These are phyloP conservation scores for Acanthochlamys bracteata DNA, from an alignment of 106 monocot genomes.

Conservation along the genomic window DNA sequence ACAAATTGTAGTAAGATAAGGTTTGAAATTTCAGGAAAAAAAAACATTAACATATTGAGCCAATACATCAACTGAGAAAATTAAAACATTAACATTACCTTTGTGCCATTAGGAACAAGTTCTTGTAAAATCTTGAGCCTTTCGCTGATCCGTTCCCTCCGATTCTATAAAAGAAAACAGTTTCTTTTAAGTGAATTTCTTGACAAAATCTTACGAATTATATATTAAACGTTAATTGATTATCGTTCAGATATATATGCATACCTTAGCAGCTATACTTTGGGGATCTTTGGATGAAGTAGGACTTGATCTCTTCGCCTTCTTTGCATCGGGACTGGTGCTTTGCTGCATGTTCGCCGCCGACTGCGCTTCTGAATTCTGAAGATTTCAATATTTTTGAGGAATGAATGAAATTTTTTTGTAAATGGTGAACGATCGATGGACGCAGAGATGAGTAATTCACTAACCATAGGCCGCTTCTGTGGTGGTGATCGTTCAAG, in stretches of 20 bases:
- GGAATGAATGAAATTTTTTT: no score
- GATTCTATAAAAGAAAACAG: conserved; percentile 30
- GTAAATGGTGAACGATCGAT: no score
- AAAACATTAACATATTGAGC: no score
- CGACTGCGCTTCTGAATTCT: conserved; percentile 39
- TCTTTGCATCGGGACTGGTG: conserved; percentile 20
- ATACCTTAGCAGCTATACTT: conserved; percentile 90
- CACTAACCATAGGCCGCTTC: no score
- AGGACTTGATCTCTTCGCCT: conserved; percentile 42
- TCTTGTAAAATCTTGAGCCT: conserved; percentile 85
- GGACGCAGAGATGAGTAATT: no score
- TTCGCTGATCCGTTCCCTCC: conserved; percentile 83
- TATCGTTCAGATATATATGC: background rate
- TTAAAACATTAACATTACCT: conserved; percentile 23
- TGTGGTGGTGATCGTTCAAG: conserved; percentile 22
- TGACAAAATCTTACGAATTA: background rate
- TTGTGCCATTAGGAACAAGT: conserved; percentile 87
- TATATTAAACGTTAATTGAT: background rate
- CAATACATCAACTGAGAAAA: no score
- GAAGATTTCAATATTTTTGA: background rate
- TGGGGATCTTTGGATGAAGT: conserved; percentile 70
- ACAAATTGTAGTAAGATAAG: background rate
- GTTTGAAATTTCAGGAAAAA: no score
- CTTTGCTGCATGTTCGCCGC: conserved; percentile 40
- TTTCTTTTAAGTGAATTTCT: background rate